Base-by-base conservation (phyloP, 2,329 filamentous ascomycete species). In the Ceratocystis diversiconidia region DNA sequence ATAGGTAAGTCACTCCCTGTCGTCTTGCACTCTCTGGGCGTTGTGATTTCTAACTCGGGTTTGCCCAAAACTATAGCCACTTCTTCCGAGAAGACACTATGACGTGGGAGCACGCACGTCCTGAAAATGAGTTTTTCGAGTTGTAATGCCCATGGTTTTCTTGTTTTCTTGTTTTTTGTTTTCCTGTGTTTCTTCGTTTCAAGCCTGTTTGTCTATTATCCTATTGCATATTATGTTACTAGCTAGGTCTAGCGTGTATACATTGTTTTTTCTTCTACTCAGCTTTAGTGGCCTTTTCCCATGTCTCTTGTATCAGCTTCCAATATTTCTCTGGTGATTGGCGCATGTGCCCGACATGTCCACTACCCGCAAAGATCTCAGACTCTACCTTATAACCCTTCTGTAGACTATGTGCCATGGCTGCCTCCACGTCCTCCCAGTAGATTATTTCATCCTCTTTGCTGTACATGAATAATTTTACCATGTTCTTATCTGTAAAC, bases 311-410 rank as follows among this genome's bases (percentile, higher is more conserved):
- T n/a, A 69, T 61, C 15, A 44, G 36, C 5, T 46, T 71, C 85
- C 84, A 87, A 70, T 87, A 88, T 71, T 79, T 76, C 41, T 77
- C 77, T 0, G 80, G 78, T 65, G 84, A 79, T 72, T 78, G 73
- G 19, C 80, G 75, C 75, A 87, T 80, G 70, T 87, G 83, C 1
- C 81, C 82, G 19, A 85, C 84, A 72, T 88, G 85, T 1, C 78
- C 74, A 62, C 80, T 84, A 3, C 79, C 80, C 62, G 82, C 77
- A 68, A 87, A 87, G 36, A 79, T 70, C 66, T 82, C 79, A 22
- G 76, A 74, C 1, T 77, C 74, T 1, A 80, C 78, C 25, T 71
- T 70, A 69, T 80, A 85, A 0, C 84, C 84, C 64, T 75, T 75
- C 12, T 71, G 70, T 67, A 71, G 74, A 1, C 82, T 79, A 44